Percentiles rank a stretch among this genome's conserved stretches.
Conservation (phyloP, 108 stramenopile species). For the Cyclotella atomus region DNA sequence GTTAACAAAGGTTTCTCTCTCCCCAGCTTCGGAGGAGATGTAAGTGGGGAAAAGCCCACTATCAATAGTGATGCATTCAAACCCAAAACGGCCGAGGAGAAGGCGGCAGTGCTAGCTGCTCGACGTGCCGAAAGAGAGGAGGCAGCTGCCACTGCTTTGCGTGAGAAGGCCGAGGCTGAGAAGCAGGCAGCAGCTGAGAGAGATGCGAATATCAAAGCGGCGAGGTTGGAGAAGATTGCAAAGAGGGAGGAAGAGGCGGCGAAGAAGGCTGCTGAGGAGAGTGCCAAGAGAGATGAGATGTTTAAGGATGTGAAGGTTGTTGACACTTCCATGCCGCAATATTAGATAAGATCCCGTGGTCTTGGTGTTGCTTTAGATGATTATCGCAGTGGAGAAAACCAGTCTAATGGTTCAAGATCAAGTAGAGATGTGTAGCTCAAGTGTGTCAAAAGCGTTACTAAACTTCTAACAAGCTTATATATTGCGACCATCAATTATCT, state of each 20-base stretch:
- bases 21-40: conserved; percentile 16
- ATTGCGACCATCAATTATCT: no score
- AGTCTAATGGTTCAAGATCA: no score
- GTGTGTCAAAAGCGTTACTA: no score
- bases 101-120: conserved; percentile 29
- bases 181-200: not conserved
- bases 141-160: conserved; percentile 22
- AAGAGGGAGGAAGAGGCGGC: conserved; percentile 34
- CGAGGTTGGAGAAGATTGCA: conserved; percentile 30
- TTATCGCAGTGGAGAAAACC: no score
- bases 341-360: no score
- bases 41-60: not conserved
- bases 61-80: conserved; percentile 21
- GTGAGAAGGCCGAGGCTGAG: conserved; percentile 20
- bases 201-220: conserved; percentile 30
- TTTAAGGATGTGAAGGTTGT: not conserved
- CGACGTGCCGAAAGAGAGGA: conserved; percentile 38
- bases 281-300: conserved; percentile 10
- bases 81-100: conserved; percentile 24
- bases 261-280: conserved; percentile 43
- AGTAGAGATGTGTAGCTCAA: no score
- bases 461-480: no score
- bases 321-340: conserved; percentile 10
- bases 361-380: no score
- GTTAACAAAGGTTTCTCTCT: conserved; percentile 1